These are phyloP conservation scores for Auricularia cornea DNA, from an alignment of 768 basidiomycete species.

Conservation along the genomic window DNA sequence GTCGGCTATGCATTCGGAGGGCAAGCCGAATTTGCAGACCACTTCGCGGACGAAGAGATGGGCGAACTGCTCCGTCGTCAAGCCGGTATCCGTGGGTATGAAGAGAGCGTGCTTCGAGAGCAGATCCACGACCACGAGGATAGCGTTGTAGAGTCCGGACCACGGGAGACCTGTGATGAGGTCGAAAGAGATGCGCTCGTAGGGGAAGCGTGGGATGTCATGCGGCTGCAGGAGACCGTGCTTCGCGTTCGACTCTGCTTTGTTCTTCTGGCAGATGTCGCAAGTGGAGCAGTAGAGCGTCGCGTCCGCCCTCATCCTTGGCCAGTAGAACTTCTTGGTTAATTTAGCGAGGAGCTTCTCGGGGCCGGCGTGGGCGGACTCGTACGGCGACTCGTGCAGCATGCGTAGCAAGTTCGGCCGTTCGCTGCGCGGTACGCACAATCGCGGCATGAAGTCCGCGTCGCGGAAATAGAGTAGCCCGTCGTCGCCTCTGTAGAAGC, in stretches of 20 bases:
- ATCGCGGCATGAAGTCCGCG: slow-evolving; percentile 8
- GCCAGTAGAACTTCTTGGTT: not conserved
- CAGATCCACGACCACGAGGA: slow-evolving; percentile 32
- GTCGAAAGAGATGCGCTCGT: slow-evolving; percentile 9
- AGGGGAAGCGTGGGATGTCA: slow-evolving; percentile 8
- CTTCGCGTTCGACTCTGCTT: not conserved
- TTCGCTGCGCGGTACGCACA: slow-evolving; percentile 9
- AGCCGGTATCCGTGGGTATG: slow-evolving; percentile 22
- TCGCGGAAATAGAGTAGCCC: slow-evolving; percentile 11
- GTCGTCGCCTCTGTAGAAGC: slow-evolving; percentile 10
- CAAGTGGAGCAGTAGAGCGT: slow-evolving; percentile 3
- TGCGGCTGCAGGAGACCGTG: slow-evolving; percentile 6
- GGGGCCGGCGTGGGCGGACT: slow-evolving; percentile 7
- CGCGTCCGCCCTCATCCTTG: slow-evolving; percentile 8
- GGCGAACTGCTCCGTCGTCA: not conserved
- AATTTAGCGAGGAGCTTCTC: slow-evolving; percentile 8
- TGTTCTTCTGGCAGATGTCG: slow-evolving; percentile 13
- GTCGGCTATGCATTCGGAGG: slow-evolving; percentile 3
- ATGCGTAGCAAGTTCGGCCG: not conserved
- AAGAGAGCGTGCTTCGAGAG: slow-evolving; percentile 36
- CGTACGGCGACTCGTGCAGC: slow-evolving; percentile 4
- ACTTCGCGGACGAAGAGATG: not conserved
- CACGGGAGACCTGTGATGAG: slow-evolving; percentile 22
- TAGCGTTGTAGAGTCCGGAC: slow-evolving; percentile 28
- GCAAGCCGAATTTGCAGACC: slow-evolving; percentile 4